Evolutionary conservation across 2,329 filamentous ascomycete species (phyloP).

Genomic region (Nectriaceae sp.): DNA sequence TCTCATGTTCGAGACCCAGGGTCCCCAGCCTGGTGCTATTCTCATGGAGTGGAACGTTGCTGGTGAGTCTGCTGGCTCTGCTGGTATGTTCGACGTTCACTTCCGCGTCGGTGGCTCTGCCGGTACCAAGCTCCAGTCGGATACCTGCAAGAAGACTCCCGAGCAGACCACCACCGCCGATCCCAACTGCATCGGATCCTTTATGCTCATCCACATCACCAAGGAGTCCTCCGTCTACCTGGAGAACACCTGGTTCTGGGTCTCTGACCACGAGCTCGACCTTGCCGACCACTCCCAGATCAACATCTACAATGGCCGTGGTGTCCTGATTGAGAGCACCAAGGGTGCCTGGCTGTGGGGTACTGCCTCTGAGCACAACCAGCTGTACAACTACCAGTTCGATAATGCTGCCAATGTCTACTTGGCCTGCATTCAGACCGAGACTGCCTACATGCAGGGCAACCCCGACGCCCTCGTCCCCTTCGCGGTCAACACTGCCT

Average conservation of each 20-base stretch:
- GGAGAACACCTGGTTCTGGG: slow-evolving; percentile 83
- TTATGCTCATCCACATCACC: slow-evolving; percentile 40
- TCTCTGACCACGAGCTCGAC: slow-evolving; percentile 88
- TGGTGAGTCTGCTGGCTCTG: slow-evolving; percentile 24
- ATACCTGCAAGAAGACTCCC: slow-evolving; percentile 53
- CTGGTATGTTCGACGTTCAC: slow-evolving; percentile 71
- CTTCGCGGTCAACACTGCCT: slow-evolving; percentile 60
- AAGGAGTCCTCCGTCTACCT: neutral
- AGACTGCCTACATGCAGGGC: slow-evolving; percentile 86
- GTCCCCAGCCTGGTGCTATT: slow-evolving; percentile 59
- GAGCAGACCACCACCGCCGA: slow-evolving; percentile 8
- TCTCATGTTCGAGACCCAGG: slow-evolving; percentile 62
- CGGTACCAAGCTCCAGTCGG: slow-evolving; percentile 76
- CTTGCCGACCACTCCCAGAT: slow-evolving; percentile 72
- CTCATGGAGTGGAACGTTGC: slow-evolving; percentile 67
- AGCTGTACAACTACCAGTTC: slow-evolving; percentile 84
- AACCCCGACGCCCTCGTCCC: slow-evolving; percentile 73
- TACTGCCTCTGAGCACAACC: slow-evolving; percentile 68
- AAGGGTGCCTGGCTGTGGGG: slow-evolving; percentile 80
- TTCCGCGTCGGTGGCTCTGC: slow-evolving; percentile 70
- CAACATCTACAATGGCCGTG: slow-evolving; percentile 86
- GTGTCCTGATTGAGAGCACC: slow-evolving; percentile 74
- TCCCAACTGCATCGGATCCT: slow-evolving; percentile 35
- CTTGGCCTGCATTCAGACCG: slow-evolving; percentile 82
- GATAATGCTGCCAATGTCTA: slow-evolving; percentile 76